phyloP scores from a whole-genome alignment of 805 yeast genomes.

The Candida sonorensis region DNA sequence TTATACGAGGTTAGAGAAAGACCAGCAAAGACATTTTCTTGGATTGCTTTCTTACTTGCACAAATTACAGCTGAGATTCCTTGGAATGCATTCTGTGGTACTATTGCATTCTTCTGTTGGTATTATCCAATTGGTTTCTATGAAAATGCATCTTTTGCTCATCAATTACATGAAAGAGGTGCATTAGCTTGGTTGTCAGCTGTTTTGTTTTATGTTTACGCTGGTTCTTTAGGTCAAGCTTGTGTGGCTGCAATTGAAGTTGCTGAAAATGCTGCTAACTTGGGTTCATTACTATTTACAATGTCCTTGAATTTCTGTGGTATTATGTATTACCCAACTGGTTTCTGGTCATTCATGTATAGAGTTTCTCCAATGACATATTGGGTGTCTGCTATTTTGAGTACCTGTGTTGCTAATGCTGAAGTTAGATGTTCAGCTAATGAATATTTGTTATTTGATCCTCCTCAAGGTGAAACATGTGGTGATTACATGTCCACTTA shows the following conservation, averaged over 20 bases:
- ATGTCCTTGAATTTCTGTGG: constrained; percentile 63
- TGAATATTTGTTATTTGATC: constrained; percentile 45
- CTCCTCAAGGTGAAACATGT: constrained; percentile 63
- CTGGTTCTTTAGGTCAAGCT: constrained; percentile 43
- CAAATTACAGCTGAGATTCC: constrained; percentile 56
- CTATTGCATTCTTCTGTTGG: constrained; percentile 38
- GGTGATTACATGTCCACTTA: constrained; percentile 37
- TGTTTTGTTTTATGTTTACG: constrained; percentile 36
- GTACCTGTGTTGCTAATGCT: constrained; percentile 42
- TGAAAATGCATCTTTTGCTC: constrained; percentile 34
- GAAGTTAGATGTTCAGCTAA: constrained; percentile 39
- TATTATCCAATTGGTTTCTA: constrained; percentile 32
- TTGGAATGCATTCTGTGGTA: constrained; percentile 41
- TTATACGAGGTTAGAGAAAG: constrained; percentile 66
- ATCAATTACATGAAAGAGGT: constrained; percentile 13
- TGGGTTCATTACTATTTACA: constrained; percentile 48
- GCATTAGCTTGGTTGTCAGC: constrained; percentile 31
- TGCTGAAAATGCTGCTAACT: constrained; percentile 58
- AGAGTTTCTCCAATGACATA: constrained; percentile 68
- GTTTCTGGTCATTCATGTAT: constrained; percentile 84
- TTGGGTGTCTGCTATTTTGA: constrained; percentile 47
- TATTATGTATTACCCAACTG: constrained; percentile 50
- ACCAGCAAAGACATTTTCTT: constrained; percentile 66
- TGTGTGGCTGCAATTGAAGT: constrained; percentile 54
- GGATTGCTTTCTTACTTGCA: constrained; percentile 52